phyloP scores from a whole-genome alignment of 106 monocot species.

The Posidonia australis region DNA sequence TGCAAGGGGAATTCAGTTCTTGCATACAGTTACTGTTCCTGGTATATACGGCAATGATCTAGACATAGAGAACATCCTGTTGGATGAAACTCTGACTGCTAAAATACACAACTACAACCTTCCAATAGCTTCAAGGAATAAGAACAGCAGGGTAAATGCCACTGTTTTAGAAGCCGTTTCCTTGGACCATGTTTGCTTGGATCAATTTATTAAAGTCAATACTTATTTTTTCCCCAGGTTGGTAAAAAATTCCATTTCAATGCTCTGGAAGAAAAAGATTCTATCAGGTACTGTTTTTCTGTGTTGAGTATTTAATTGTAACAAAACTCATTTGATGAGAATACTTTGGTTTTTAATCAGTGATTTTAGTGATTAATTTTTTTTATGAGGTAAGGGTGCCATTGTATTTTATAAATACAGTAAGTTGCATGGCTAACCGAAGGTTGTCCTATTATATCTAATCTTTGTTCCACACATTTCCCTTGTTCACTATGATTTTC shows the following conservation, averaged over 20 bases:
- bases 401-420: too few species aligned
- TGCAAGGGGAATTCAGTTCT: conserved; percentile 76
- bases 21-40: conserved; percentile 64
- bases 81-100: conserved; percentile 74
- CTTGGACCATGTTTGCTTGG: neutral
- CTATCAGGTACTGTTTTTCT: neutral
- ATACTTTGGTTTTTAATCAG: neutral
- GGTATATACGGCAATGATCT: conserved; percentile 68
- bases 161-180: neutral
- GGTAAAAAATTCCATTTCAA: conserved; percentile 45
- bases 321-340: neutral
- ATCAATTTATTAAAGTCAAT: neutral
- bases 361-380: too few species aligned
- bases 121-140: conserved; percentile 41
- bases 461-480: too few species aligned
- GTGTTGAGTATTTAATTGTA: neutral
- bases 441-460: too few species aligned
- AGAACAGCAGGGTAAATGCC: conserved; percentile 49
- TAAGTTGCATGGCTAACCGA: too few species aligned
- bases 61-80: conserved; percentile 54
- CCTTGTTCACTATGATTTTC: neutral
- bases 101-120: conserved; percentile 88
- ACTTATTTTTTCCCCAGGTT: conserved; percentile 19
- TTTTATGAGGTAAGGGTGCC: too few species aligned
- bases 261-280: conserved; percentile 21